Percentiles rank a stretch among this genome's conserved stretches.
These are phyloP conservation scores for Sambucus nigra DNA, from an alignment of 129 eudicot genomes.

Conservation along the genomic window DNA sequence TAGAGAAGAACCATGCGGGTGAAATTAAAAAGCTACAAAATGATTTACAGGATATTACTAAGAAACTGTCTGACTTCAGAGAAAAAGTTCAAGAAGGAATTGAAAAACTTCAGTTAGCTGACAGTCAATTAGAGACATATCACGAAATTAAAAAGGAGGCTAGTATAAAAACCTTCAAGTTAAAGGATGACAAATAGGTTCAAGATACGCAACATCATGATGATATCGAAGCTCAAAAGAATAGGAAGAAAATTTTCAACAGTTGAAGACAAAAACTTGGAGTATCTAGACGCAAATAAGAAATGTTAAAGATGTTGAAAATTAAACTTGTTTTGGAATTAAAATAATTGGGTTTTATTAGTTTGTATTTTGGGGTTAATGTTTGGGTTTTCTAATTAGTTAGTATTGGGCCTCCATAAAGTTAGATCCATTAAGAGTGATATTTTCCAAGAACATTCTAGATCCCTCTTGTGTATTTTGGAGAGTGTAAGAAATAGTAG, in stretches of 20 bases:
- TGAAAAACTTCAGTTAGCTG: slow-evolving; percentile 79
- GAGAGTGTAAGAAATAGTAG: too few relatives aligned
- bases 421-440: too few relatives aligned
- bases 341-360: too few relatives aligned
- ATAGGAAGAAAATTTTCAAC: slow-evolving; percentile 86
- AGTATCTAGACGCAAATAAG: slow-evolving; percentile 73
- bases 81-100: slow-evolving; percentile 62
- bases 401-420: too few relatives aligned
- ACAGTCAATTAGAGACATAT: slow-evolving; percentile 72
- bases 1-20: slow-evolving; percentile 58
- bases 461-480: too few relatives aligned
- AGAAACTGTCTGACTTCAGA: slow-evolving; percentile 55
- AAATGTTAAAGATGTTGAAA: slow-evolving; percentile 53
- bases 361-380: too few relatives aligned
- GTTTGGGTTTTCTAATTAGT: too few relatives aligned
- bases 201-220: slow-evolving; percentile 87
- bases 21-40: slow-evolving; percentile 73
- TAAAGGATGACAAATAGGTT: slow-evolving; percentile 88
- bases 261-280: slow-evolving; percentile 73
- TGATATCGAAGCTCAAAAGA: slow-evolving; percentile 77
- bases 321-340: too few relatives aligned
- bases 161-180: slow-evolving; percentile 76
- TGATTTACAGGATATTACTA: slow-evolving; percentile 58
- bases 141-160: slow-evolving; percentile 94
- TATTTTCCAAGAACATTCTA: too few relatives aligned